phyloP scores from a whole-genome alignment of 352 stramenopile species.

The Pythium phragmitis region DNA sequence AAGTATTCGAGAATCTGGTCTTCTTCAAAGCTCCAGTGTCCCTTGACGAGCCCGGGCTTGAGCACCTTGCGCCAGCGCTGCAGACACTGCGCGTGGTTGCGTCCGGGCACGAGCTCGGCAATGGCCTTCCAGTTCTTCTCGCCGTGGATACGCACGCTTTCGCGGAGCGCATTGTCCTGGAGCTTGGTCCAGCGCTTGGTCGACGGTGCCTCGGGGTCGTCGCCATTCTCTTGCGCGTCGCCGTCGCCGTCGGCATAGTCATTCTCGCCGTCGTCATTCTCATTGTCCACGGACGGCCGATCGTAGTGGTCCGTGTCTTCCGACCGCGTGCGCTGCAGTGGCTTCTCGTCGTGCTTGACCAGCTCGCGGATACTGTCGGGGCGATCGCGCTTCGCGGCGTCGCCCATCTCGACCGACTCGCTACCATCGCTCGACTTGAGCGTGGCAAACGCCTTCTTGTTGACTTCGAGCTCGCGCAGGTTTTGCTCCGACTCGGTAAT shows the following conservation, averaged over 20 bases:
- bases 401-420: constrained; percentile 26
- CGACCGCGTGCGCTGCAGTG: constrained; percentile 55
- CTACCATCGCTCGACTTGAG: constrained; percentile 34
- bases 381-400: constrained; percentile 63
- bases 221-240: constrained; percentile 17
- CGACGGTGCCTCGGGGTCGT: constrained; percentile 72
- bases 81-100: constrained; percentile 87
- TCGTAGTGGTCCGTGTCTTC: constrained; percentile 32
- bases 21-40: constrained; percentile 94
- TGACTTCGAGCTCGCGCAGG: constrained; percentile 75
- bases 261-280: constrained; percentile 28
- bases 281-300: constrained; percentile 36
- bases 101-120: constrained; percentile 75
- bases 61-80: constrained; percentile 93
- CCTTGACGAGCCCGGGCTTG: constrained; percentile 94
- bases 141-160: constrained; percentile 79
- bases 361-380: constrained; percentile 65
- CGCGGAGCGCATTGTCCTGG: constrained; percentile 82
- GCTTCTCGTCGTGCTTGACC: constrained; percentile 60
- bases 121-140: constrained; percentile 92
- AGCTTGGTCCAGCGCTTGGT: constrained; percentile 87
- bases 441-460: constrained; percentile 54
- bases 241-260: constrained; percentile 20
- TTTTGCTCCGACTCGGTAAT: constrained; percentile 81
- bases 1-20: constrained; percentile 92